Evolutionary conservation across 2,329 filamentous ascomycete species (phyloP), one percentile per base, ranked within the genome.

Genomic region (Sporothrix globosa): DNA sequence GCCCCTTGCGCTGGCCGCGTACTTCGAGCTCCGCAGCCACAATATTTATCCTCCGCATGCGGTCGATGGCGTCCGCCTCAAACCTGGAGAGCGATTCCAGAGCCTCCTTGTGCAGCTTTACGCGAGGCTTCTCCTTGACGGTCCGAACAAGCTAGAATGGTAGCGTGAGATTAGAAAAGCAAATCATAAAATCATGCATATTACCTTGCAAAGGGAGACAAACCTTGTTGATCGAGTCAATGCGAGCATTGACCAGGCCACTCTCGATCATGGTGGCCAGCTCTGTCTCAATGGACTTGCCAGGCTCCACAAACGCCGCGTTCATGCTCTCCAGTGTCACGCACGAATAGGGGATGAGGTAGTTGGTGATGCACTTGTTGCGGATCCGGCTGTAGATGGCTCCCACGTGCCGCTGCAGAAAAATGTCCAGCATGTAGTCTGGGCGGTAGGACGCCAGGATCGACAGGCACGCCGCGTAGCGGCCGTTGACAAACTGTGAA

Each of bases 281-380:
- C 80, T 99, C 96, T 30, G 84, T 82, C 75, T 93, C 89, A 61
- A 95, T 88, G 4, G 86, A 84, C 72, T 85, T 81, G 4, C 86
- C 86, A 0, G 87, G 82, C 2, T 84, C 82, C 0, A 88, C 89
- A 79, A 99, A 98, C 2, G 92, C 90, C 48, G 86, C 83, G 10
- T 91, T 88, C 83, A 99, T 88, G 72, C 89, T 93, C 24, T 90
- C 86, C 4, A 98, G 83, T 0, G 91, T 94, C 72, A 97, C 93
- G 74, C 90, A 90, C 54, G 91, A 96, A 79, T 97, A 99, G 0
- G 96, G 94, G 30, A 92, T 86, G 75, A 97, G 91, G 81, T 97
- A 98, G 77, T 97, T 92, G 30, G 94, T 88, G 71, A 99, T 97
- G 76, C 94, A 95, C 82, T 97, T 97, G 76, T 87, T 91, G 71